Evolutionary conservation across 805 yeast genomes (phyloP), one percentile per base, ranked within the genome.

Genomic region (Metschnikowia picachoensis): DNA sequence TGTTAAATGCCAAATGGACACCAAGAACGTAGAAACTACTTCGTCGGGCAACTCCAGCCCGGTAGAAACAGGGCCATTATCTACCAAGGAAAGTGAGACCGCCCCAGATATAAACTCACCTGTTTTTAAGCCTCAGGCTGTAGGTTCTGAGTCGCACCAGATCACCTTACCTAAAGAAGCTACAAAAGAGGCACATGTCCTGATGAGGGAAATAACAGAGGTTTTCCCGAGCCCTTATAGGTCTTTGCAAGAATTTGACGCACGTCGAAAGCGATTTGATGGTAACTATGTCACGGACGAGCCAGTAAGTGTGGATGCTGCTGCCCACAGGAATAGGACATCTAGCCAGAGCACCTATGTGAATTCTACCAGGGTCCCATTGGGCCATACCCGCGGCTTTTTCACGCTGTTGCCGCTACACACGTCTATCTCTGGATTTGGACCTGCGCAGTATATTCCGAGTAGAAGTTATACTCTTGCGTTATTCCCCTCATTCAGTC

Each of bases 361-460:
- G n/a, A 37, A 25, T 27, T 32, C 32, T 3, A 27, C n/a, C 32
- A 42, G 31, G 9, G 32, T 32, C 32, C 41, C 46, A n/a, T 7
- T 27, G 14, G 43, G 43, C 11, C 43, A 35, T 4, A 25, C 39
- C 32, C 40, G 31, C 20, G 48, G 44, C n/a, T 44, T 39, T 14
- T 39, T 39, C 34, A 44, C 48, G 20, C 48, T 44, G 20, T 20
- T 20, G 8, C 48, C 48, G 4, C 12, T 39, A 16, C 25, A 20
- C 34, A 35, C 40, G n/a, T 31, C 48, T 3, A 6, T 39, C 11
- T 44, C 44, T 11, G 32, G 41, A 20, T 15, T 39, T 17, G 41
- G 33, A 2, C 41, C 27, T 3, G 15, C n/a, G 13, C 35, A 30
- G 27, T 31, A 17, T 28, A 30, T 16, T 34, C 48, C 48, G 4